These are phyloP conservation scores for Prunus padus DNA, from an alignment of 306 rosid genomes.

Conservation along the genomic window DNA sequence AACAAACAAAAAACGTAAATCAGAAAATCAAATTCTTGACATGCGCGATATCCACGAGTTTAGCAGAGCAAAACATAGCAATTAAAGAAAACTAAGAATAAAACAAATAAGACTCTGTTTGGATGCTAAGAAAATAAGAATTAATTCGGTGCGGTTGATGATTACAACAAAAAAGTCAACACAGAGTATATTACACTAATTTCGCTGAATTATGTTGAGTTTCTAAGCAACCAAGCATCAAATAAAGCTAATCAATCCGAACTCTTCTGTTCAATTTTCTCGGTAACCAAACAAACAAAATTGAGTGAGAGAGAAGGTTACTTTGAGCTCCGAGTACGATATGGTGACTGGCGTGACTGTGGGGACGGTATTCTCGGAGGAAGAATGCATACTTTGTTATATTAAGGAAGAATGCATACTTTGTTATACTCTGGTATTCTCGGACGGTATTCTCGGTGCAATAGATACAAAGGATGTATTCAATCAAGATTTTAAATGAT, in stretches of 20 bases:
- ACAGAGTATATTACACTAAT: background rate
- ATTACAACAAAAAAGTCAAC: slow-evolving; percentile 1
- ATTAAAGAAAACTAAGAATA: background rate
- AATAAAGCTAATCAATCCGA: background rate
- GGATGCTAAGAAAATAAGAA: background rate
- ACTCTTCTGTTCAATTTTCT: background rate
- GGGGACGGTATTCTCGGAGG: slow-evolving; percentile 44
- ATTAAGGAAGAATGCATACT: too few species aligned
- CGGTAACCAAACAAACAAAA: background rate
- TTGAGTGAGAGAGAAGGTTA: slow-evolving; percentile 22
- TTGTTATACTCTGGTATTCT: too few species aligned
- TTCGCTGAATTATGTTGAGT: background rate
- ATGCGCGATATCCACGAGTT: background rate
- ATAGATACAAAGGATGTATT: too few species aligned
- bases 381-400: slow-evolving; percentile 31
- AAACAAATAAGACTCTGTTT: background rate
- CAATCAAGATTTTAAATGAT: too few species aligned
- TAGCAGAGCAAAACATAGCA: background rate
- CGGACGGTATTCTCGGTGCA: too few species aligned
- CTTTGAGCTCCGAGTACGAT: slow-evolving; percentile 66
- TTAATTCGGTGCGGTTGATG: background rate
- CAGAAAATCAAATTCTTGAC: background rate
- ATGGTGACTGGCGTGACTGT: slow-evolving; percentile 55
- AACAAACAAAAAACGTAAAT: background rate
- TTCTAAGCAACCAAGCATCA: background rate